Conservation (phyloP, 2,329 filamentous ascomycete species). For the Shiraia bambusicola region DNA sequence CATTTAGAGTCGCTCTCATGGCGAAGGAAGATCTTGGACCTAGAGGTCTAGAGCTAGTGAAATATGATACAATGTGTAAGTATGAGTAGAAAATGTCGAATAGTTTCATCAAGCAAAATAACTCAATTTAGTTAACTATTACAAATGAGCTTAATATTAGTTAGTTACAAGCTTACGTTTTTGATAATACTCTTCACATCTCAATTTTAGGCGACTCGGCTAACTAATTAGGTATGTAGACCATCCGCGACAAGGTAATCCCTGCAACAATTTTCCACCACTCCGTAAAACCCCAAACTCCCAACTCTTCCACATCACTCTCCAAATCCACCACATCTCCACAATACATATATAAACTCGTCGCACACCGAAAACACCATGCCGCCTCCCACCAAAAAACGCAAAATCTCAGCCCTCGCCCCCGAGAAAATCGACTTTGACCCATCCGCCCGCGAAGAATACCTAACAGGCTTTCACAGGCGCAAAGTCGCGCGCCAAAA, state of each 20-base stretch:
- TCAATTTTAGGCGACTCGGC: constrained; percentile 3
- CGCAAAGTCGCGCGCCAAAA: constrained; percentile 85
- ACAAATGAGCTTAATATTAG: too few species aligned
- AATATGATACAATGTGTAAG: neutral
- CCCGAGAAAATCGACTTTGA: constrained; percentile 88
- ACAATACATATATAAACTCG: neutral
- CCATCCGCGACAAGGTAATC: constrained; percentile 15
- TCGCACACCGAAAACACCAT: constrained; percentile 5
- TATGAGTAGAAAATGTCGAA: neutral
- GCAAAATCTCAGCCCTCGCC: constrained; percentile 43
- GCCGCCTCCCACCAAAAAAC: constrained; percentile 36
- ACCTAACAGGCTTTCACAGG: constrained; percentile 94
- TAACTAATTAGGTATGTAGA: too few species aligned
- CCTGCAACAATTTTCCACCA: constrained; percentile 28
- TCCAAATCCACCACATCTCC: neutral
- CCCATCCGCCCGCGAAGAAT: constrained; percentile 74
- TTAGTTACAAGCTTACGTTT: too few species aligned
- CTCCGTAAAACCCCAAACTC: constrained; percentile 7
- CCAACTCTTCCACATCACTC: constrained; percentile 1
- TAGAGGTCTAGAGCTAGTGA: constrained; percentile 1
- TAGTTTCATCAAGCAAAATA: too few species aligned
- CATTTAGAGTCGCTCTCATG: constrained; percentile 42
- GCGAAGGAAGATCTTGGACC: constrained; percentile 33
- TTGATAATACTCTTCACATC: too few species aligned
- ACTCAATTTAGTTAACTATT: too few species aligned